These are phyloP conservation scores for Colletotrichum limetticola DNA, from an alignment of 2,329 filamentous ascomycete genomes.

Conservation along the genomic window DNA sequence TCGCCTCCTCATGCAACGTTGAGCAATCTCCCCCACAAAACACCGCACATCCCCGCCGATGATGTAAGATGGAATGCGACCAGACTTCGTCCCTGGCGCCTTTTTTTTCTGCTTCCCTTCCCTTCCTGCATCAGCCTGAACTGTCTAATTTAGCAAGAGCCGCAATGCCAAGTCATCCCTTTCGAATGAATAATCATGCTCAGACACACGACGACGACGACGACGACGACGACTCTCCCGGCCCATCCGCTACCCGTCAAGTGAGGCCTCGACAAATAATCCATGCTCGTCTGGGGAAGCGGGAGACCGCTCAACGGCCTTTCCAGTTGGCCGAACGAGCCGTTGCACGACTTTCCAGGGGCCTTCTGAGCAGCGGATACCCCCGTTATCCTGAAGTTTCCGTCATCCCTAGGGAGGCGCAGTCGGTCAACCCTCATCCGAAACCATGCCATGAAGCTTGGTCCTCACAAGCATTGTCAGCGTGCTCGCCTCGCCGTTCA, in stretches of 20 bases:
- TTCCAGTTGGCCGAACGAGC: conserved; percentile 4
- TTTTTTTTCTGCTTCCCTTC: neutral
- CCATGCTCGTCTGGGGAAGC: conserved; percentile 28
- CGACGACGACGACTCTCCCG: conserved; percentile 17
- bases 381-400: conserved; percentile 4
- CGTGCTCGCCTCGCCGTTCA: conserved; percentile 1
- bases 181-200: neutral
- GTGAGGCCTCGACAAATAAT: neutral
- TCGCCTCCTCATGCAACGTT: conserved; percentile 28
- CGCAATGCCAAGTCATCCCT: conserved; percentile 27
- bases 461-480: conserved; percentile 9
- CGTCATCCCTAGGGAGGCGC: conserved; percentile 22
- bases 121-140: conserved; percentile 6
- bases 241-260: conserved; percentile 17
- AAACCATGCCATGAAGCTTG: conserved; percentile 27
- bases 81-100: neutral
- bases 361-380: neutral
- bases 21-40: conserved; percentile 19
- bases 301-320: conserved; percentile 14
- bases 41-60: conserved; percentile 28
- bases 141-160: conserved; percentile 23
- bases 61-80: conserved; percentile 30
- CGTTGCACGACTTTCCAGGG: neutral
- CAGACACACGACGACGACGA: neutral
- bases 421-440: conserved; percentile 28